phyloP scores from a whole-genome alignment of 805 yeast species.

The Tetrapisispora namnaoensis region DNA sequence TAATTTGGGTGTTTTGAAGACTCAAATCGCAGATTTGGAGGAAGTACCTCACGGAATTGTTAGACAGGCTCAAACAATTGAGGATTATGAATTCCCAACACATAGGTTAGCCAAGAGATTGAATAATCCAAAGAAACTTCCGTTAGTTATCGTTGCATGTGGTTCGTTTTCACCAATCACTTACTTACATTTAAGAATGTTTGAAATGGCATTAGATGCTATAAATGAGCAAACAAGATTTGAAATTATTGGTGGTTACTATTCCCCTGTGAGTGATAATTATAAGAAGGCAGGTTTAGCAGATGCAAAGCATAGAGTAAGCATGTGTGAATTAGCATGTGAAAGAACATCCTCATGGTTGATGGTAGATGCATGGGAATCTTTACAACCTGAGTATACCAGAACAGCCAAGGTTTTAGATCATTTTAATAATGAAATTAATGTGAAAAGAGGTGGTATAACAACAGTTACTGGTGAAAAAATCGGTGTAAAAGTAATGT shows the following conservation, averaged over 20 bases:
- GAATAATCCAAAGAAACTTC: slow-evolving; percentile 67
- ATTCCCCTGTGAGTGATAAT: slow-evolving; percentile 89
- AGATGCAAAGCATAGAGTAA: slow-evolving; percentile 75
- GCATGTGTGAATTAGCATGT: slow-evolving; percentile 98
- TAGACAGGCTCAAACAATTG: slow-evolving; percentile 69
- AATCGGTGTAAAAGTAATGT: slow-evolving; percentile 88
- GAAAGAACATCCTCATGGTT: slow-evolving; percentile 95
- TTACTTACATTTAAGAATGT: slow-evolving; percentile 90
- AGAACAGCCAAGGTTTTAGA: slow-evolving; percentile 93
- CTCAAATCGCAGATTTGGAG: slow-evolving; percentile 84
- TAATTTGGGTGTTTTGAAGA: slow-evolving; percentile 29
- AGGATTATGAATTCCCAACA: slow-evolving; percentile 71
- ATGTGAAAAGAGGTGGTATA: slow-evolving; percentile 82
- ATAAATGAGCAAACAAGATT: slow-evolving; percentile 85
- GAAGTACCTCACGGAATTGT: slow-evolving; percentile 93
- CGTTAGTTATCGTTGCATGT: slow-evolving; percentile 92
- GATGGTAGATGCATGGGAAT: slow-evolving; percentile 99
- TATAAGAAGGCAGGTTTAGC: slow-evolving; percentile 92
- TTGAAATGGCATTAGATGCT: slow-evolving; percentile 96
- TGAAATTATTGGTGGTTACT: slow-evolving; percentile 94
- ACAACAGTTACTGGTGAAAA: slow-evolving; percentile 45
- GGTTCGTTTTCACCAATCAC: slow-evolving; percentile 96
- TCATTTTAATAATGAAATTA: slow-evolving; percentile 92
- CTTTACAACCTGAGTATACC: slow-evolving; percentile 80
- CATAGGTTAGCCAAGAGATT: slow-evolving; percentile 70